phyloP scores from a whole-genome alignment of 225 moss, liverwort and hornwort genomes.

The Takakia lepidozioides region DNA sequence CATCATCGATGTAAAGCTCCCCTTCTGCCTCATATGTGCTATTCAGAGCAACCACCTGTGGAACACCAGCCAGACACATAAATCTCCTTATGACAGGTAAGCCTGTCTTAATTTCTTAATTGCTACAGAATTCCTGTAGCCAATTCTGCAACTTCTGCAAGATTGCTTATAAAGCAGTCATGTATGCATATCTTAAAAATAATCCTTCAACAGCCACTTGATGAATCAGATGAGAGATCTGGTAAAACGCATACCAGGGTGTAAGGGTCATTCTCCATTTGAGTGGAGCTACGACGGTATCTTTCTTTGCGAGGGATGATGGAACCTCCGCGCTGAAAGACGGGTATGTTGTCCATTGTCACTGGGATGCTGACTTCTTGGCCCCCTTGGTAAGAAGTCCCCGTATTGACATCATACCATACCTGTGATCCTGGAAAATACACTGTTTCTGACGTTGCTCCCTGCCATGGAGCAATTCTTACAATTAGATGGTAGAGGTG shows the following conservation, averaged over 20 bases:
- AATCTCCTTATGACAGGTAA: too few species aligned
- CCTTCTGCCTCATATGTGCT: slow-evolving; percentile 82
- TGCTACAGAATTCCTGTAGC: too few species aligned
- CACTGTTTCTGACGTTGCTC: slow-evolving; percentile 69
- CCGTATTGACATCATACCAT: slow-evolving; percentile 81
- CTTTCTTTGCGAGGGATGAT: slow-evolving; percentile 90
- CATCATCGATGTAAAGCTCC: slow-evolving; percentile 91
- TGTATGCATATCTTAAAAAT: too few species aligned
- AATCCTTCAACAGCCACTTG: too few species aligned
- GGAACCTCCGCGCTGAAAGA: slow-evolving; percentile 87
- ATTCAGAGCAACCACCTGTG: slow-evolving; percentile 91
- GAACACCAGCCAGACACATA: too few species aligned
- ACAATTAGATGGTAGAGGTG: neutral
- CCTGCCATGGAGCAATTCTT: slow-evolving; percentile 33
- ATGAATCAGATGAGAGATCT: too few species aligned
- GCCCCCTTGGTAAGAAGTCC: slow-evolving; percentile 62
- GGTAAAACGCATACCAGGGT: slow-evolving; percentile 51
- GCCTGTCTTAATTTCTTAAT: too few species aligned
- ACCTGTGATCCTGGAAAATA: slow-evolving; percentile 78
- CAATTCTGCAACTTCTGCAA: too few species aligned
- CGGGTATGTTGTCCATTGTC: slow-evolving; percentile 62
- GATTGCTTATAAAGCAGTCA: too few species aligned
- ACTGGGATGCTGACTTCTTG: slow-evolving; percentile 61
- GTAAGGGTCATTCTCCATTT: slow-evolving; percentile 97
- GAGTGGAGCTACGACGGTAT: slow-evolving; percentile 87